Conservation (phyloP, 495 filamentous ascomycete genomes). For the Penicillium herquei region DNA sequence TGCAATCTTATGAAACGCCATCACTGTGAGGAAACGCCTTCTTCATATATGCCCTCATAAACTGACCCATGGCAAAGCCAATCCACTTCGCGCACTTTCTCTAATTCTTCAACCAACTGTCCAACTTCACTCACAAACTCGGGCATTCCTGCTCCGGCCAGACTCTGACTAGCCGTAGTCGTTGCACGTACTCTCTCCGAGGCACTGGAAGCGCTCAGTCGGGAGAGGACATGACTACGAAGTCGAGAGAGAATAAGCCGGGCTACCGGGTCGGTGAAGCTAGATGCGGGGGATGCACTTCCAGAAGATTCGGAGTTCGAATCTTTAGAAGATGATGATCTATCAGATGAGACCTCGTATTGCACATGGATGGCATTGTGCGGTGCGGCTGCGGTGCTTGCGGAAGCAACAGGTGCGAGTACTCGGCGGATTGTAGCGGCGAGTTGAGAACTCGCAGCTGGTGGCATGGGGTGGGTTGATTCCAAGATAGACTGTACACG, state of each 20-base stretch:
- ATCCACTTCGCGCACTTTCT: constrained; percentile 74
- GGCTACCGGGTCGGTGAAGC: constrained; percentile 74
- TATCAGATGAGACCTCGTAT: constrained; percentile 12
- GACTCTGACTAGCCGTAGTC: constrained; percentile 76
- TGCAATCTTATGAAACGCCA: constrained; percentile 4
- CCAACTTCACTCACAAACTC: constrained; percentile 90
- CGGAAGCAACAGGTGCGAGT: constrained; percentile 44
- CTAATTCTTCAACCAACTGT: constrained; percentile 75
- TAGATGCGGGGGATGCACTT: constrained; percentile 21
- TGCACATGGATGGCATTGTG: constrained; percentile 38
- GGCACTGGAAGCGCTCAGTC: constrained; percentile 72
- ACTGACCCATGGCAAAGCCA: constrained; percentile 72
- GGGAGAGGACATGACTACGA: constrained; percentile 68
- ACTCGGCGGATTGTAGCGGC: constrained; percentile 55
- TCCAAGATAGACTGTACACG: constrained; percentile 77
- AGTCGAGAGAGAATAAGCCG: constrained; percentile 75
- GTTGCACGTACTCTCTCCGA: constrained; percentile 80
- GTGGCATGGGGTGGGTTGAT: constrained; percentile 76
- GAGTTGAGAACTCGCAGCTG: constrained; percentile 41
- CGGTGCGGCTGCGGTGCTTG: constrained; percentile 36
- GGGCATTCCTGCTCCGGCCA: constrained; percentile 75
- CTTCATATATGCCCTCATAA: constrained; percentile 67
- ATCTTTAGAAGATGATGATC: not conserved
- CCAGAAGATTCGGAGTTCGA: constrained; percentile 13
- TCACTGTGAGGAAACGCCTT: constrained; percentile 25